phyloP scores from a whole-genome alignment of 2,329 filamentous ascomycete species.

The Hypoxylon sp. region DNA sequence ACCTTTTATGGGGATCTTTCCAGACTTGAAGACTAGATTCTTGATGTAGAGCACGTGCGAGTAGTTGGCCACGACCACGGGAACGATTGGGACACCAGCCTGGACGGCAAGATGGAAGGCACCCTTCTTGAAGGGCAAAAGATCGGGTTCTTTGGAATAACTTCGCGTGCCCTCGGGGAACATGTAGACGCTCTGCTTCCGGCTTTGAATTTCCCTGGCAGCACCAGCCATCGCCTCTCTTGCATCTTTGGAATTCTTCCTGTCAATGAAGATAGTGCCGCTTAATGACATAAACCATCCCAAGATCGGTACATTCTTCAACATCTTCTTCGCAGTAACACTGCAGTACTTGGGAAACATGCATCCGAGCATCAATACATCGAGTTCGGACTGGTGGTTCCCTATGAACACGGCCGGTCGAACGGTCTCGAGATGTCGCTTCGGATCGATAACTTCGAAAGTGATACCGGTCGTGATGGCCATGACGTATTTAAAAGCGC shows the following conservation, averaged over 20 bases:
- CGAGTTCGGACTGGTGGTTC: constrained; percentile 96
- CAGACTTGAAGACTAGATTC: constrained; percentile 70
- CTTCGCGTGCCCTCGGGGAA: constrained; percentile 94
- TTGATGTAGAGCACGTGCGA: constrained; percentile 74
- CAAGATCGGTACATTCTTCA: constrained; percentile 82
- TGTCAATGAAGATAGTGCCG: constrained; percentile 94
- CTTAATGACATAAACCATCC: constrained; percentile 94
- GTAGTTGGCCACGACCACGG: constrained; percentile 83
- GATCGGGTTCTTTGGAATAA: constrained; percentile 80
- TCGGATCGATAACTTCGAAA: constrained; percentile 77
- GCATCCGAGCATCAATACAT: constrained; percentile 87
- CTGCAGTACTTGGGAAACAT: constrained; percentile 93
- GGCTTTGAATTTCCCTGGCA: constrained; percentile 76
- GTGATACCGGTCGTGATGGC: constrained; percentile 75
- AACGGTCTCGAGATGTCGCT: constrained; percentile 67
- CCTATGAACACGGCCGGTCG: constrained; percentile 90
- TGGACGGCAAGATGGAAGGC: constrained; percentile 96
- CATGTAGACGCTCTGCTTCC: constrained; percentile 82
- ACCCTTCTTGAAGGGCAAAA: constrained; percentile 98
- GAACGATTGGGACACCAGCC: constrained; percentile 91
- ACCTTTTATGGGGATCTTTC: constrained; percentile 80
- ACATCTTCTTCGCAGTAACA: constrained; percentile 88
- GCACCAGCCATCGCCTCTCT: constrained; percentile 86
- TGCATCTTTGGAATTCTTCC: constrained; percentile 82
- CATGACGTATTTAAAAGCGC: constrained; percentile 84